Conservation (phyloP, 345 rosid genomes). For the Euphorbia tirucalli region DNA sequence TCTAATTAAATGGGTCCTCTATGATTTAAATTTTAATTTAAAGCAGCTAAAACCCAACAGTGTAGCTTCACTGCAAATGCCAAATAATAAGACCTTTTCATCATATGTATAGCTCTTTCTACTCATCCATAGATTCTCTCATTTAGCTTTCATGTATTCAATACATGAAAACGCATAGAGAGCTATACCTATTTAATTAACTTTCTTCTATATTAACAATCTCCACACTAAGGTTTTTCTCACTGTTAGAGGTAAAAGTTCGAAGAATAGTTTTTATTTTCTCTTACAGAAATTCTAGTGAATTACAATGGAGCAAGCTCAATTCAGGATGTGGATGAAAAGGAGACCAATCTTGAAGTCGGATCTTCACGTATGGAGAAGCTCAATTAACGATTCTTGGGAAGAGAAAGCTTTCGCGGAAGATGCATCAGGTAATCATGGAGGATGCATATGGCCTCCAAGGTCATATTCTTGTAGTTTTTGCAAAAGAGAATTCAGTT, state of each 20-base stretch:
- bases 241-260: too few relatives aligned
- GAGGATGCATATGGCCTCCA: constrained; percentile 85
- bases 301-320: constrained; percentile 40
- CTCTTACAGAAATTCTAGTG: too few relatives aligned
- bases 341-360: constrained; percentile 23
- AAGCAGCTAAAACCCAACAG: constrained; percentile 33
- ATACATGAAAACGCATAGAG: constrained; percentile 11
- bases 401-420: constrained; percentile 88
- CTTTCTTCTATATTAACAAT: constrained; percentile 6
- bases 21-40: too few relatives aligned
- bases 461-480: constrained; percentile 86
- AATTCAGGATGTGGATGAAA: constrained; percentile 42
- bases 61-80: constrained; percentile 40
- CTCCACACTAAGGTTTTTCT: neutral
- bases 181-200: constrained; percentile 16
- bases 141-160: constrained; percentile 31
- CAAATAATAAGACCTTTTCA: constrained; percentile 44
- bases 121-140: constrained; percentile 29
- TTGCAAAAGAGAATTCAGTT: constrained; percentile 76
- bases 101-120: constrained; percentile 19
- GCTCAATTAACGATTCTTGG: constrained; percentile 43
- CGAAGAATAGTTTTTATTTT: neutral
- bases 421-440: constrained; percentile 50
- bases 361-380: constrained; percentile 16
- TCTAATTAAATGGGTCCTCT: constrained; percentile 18